These are phyloP conservation scores for Galerina marginata DNA, from an alignment of 768 basidiomycete genomes.

Conservation along the genomic window DNA sequence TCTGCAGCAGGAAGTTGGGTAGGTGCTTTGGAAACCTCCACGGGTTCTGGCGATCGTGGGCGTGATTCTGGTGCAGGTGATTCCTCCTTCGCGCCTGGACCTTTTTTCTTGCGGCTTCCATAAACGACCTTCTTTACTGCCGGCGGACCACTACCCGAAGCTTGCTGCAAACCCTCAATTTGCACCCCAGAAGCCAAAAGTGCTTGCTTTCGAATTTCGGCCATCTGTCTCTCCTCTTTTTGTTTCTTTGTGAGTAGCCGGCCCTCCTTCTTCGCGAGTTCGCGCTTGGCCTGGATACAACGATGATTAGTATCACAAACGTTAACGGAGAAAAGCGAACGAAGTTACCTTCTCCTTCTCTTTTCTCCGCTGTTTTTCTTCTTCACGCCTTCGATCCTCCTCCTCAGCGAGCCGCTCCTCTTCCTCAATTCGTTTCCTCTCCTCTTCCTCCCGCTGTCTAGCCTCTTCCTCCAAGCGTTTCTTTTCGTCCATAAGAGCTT, in stretches of 20 bases:
- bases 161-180: conserved; percentile 86
- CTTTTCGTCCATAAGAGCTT: conserved; percentile 92
- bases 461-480: conserved; percentile 88
- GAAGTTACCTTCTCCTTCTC: conserved; percentile 82
- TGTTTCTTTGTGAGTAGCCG: conserved; percentile 96
- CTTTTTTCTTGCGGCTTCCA: conserved; percentile 83
- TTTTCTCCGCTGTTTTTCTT: conserved; percentile 83
- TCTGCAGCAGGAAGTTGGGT: conserved; percentile 31
- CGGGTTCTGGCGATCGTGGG: conserved; percentile 53
- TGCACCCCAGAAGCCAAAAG: conserved; percentile 88
- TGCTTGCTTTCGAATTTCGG: conserved; percentile 90
- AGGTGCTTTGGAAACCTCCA: conserved; percentile 32
- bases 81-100: conserved; percentile 52
- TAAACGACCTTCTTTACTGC: conserved; percentile 80
- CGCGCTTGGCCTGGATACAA: conserved; percentile 77
- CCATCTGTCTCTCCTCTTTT: conserved; percentile 89
- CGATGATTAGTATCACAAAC: conserved; percentile 8
- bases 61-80: conserved; percentile 61
- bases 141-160: conserved; percentile 43
- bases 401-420: conserved; percentile 90
- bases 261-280: conserved; percentile 92
- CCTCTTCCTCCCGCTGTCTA: conserved; percentile 87
- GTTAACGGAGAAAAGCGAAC: conserved; percentile 9
- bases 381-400: conserved; percentile 77
- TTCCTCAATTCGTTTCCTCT: conserved; percentile 80